Conservation (phyloP, 1,284 basidiomycete species). For the Cystobasidiaceae sp. region DNA sequence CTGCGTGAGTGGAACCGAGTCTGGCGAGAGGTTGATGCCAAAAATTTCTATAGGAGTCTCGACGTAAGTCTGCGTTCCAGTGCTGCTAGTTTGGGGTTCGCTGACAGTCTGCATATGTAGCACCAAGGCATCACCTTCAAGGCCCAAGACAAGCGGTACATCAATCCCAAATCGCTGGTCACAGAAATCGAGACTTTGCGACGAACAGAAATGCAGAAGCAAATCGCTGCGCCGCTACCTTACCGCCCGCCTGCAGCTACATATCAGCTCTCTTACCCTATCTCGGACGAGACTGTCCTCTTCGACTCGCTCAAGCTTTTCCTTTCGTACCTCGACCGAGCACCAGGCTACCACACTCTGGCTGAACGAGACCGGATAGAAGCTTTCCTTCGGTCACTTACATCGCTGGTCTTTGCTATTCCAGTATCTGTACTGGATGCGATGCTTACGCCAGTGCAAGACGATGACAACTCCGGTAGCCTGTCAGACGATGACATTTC, state of each 20-base stretch:
- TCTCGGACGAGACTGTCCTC: constrained; percentile 73
- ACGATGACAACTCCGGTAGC: constrained; percentile 6
- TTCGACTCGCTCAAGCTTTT: constrained; percentile 85
- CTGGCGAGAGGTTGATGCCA: constrained; percentile 93
- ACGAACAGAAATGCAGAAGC: constrained; percentile 64
- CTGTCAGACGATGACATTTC: constrained; percentile 32
- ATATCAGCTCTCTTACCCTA: constrained; percentile 71
- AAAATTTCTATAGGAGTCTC: constrained; percentile 94
- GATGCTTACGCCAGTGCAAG: constrained; percentile 31
- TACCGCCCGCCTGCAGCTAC: constrained; percentile 43
- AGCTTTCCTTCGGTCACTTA: constrained; percentile 61
- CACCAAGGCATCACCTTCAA: constrained; percentile 95
- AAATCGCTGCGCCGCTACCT: constrained; percentile 42
- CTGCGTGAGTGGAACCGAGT: constrained; percentile 96
- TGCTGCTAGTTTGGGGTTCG: too few species aligned
- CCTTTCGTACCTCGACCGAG: constrained; percentile 83
- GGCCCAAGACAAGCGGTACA: constrained; percentile 84
- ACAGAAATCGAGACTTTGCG: constrained; percentile 78
- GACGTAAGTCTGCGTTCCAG: constrained; percentile 36
- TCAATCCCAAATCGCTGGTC: constrained; percentile 69
- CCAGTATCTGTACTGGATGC: constrained; percentile 32
- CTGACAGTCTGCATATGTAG: constrained; percentile 51
- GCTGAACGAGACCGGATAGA: constrained; percentile 79
- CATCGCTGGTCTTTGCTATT: constrained; percentile 37
- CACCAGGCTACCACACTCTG: constrained; percentile 61